Percentiles rank a stretch among this genome's conserved stretches.
Evolutionary conservation across 129 eudicot species (phyloP).

Genomic region (Flaveria ramosissima): DNA sequence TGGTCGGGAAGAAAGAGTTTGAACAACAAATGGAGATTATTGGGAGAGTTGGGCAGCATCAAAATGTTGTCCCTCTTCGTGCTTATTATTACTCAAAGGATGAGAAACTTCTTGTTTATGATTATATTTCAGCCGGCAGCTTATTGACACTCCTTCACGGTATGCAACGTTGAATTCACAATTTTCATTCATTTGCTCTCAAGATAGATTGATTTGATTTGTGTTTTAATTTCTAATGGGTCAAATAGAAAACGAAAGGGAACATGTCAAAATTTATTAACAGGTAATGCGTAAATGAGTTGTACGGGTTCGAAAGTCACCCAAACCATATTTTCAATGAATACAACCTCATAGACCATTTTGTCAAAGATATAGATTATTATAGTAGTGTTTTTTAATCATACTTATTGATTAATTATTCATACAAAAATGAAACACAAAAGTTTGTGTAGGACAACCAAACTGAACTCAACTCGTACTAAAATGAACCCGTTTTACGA

Average conservation of each 20-base stretch:
- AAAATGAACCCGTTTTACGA: neutral
- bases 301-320: neutral
- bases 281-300: neutral
- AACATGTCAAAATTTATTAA: no score
- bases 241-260: neutral
- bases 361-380: neutral
- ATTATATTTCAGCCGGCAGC: constrained; percentile 70
- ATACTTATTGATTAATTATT: neutral
- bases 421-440: neutral
- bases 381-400: neutral
- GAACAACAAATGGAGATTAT: constrained; percentile 85
- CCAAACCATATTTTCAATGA: neutral
- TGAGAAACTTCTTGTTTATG: constrained; percentile 79
- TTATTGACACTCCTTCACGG: constrained; percentile 75
- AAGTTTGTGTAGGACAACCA: neutral
- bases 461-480: neutral
- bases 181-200: neutral
- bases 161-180: constrained; percentile 19
- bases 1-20: constrained; percentile 73
- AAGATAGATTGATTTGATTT: neutral
- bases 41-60: constrained; percentile 82
- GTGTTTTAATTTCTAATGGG: neutral
- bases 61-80: constrained; percentile 78
- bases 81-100: constrained; percentile 87
- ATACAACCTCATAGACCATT: neutral